A percentile compares a stretch with the other conserved stretches of the same genome.
These are phyloP conservation scores for Arthrinium phaeospermum DNA, from an alignment of 2,329 filamentous ascomycete species.

Conservation along the genomic window DNA sequence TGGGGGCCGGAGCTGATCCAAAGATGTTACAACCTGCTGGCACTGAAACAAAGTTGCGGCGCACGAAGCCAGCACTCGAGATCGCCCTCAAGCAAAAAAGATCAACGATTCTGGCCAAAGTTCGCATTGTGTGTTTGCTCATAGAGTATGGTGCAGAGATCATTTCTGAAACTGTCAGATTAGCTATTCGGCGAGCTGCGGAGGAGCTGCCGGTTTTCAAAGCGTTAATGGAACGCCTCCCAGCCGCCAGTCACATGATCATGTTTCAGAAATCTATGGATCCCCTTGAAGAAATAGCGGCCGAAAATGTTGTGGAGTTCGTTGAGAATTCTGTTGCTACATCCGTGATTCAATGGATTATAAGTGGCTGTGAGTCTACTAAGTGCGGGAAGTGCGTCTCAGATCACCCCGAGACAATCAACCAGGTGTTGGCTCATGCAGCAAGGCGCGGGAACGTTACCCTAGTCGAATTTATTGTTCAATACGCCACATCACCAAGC, in stretches of 20 bases:
- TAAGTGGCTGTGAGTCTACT: background rate
- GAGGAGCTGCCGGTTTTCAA: background rate
- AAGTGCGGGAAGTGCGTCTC: background rate
- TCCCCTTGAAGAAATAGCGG: too few relatives aligned
- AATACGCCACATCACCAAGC: background rate
- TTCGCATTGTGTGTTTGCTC: background rate
- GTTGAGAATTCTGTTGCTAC: background rate
- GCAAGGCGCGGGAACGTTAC: background rate
- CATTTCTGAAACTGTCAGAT: fast-evolving
- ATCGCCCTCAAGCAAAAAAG: fast-evolving
- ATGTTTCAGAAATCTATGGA: too few relatives aligned
- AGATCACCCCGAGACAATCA: background rate
- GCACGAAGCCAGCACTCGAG: background rate
- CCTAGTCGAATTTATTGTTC: background rate
- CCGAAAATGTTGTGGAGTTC: background rate
- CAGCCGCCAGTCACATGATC: background rate
- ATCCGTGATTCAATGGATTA: background rate
- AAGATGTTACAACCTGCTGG: too few relatives aligned
- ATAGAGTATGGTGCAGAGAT: background rate
- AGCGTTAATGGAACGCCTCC: background rate
- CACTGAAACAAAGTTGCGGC: too few relatives aligned
- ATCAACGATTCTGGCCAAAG: background rate
- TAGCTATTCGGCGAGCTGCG: background rate
- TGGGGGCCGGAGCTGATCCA: background rate
- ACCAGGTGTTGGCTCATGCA: background rate